Conservation (phyloP, 2,329 filamentous ascomycete species). For the Erysiphe pulchra region DNA sequence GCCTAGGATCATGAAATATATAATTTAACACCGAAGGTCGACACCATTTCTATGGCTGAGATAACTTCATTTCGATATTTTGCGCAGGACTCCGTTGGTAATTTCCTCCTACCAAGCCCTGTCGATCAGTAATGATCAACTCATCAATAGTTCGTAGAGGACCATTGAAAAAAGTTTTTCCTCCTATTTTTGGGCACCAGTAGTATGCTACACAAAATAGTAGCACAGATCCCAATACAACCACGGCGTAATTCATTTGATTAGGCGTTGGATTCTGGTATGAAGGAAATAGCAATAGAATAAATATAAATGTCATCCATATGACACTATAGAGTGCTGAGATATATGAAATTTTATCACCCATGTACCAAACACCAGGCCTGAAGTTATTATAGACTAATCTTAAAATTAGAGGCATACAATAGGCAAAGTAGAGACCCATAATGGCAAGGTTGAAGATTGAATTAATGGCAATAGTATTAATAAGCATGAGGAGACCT, state of each 20-base stretch:
- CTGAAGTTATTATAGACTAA: constrained; percentile 10
- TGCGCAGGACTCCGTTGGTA: neutral
- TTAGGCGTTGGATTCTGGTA: constrained; percentile 7
- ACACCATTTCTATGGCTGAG: neutral
- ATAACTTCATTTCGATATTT: neutral
- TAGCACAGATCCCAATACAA: constrained; percentile 11
- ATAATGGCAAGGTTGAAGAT: constrained; percentile 14
- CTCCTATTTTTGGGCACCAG: constrained; percentile 10
- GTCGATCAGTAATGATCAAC: constrained; percentile 1
- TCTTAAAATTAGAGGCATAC: constrained; percentile 12
- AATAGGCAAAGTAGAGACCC: constrained; percentile 14
- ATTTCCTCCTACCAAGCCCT: neutral
- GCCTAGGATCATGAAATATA: too few relatives aligned
- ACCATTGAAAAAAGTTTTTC: constrained; percentile 12
- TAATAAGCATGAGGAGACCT: constrained; percentile 14
- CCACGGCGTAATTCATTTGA: constrained; percentile 14
- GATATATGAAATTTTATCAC: constrained; percentile 8
- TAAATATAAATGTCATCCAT: constrained; percentile 14
- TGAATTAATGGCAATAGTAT: constrained; percentile 13
- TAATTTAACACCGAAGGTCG: too few relatives aligned
- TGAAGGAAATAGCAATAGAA: constrained; percentile 10
- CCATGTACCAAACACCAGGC: constrained; percentile 13
- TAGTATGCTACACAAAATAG: constrained; percentile 13
- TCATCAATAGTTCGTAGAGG: constrained; percentile 12
- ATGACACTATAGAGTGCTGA: constrained; percentile 9